Evolutionary conservation across 2,329 filamentous ascomycete species (phyloP).

Genomic region (Trichoderma guizhouense): DNA sequence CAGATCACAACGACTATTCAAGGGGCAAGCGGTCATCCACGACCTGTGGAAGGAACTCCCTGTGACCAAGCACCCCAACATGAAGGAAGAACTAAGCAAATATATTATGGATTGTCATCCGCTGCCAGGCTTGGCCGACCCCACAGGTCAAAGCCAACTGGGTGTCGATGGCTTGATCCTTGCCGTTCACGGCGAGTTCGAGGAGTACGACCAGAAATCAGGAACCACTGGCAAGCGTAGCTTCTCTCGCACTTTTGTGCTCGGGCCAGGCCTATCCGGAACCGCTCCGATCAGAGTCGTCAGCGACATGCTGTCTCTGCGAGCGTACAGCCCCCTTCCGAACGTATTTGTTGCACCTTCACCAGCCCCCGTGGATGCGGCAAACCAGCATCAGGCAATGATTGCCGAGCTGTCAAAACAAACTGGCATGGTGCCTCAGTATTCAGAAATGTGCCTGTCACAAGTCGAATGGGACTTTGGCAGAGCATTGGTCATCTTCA

Average conservation of each 20-base stretch:
- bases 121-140: constrained; percentile 68
- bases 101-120: constrained; percentile 83
- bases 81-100: constrained; percentile 63
- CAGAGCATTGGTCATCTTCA: constrained; percentile 70
- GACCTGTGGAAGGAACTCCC: constrained; percentile 69
- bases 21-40: constrained; percentile 58
- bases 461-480: constrained; percentile 79
- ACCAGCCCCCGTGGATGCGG: constrained; percentile 17
- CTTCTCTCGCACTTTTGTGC: constrained; percentile 77
- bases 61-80: constrained; percentile 68
- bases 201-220: constrained; percentile 62
- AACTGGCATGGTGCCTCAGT: constrained; percentile 77
- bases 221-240: constrained; percentile 63
- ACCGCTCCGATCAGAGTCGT: constrained; percentile 68
- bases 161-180: constrained; percentile 78
- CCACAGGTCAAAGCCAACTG: constrained; percentile 55
- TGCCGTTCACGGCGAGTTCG: constrained; percentile 78
- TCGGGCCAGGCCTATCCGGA: constrained; percentile 69
- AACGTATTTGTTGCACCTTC: constrained; percentile 37
- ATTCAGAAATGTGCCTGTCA: constrained; percentile 75
- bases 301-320: constrained; percentile 73
- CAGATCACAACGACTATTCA: constrained; percentile 63
- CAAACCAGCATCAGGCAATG: constrained; percentile 61
- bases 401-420: constrained; percentile 71
- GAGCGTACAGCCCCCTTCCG: constrained; percentile 58